Evolutionary conservation across 106 monocot genomes (phyloP).

Genomic region (Dioscorea alata): DNA sequence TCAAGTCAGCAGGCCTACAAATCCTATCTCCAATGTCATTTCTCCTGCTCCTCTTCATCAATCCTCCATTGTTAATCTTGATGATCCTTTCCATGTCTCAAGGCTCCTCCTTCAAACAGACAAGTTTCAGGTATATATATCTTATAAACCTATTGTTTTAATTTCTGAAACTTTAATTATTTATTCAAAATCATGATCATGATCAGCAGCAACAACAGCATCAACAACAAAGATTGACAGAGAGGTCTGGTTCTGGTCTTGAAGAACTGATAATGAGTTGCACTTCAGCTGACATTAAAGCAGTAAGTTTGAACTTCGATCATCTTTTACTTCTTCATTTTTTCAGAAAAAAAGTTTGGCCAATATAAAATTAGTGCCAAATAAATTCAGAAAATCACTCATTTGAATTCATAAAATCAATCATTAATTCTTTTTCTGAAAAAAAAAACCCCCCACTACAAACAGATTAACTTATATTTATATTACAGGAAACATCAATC

Average conservation of each 20-base stretch:
- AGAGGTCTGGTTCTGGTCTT: background rate
- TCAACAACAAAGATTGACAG: background rate
- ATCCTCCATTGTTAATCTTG: conserved; percentile 1
- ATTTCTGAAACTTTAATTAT: background rate
- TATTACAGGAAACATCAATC: conserved; percentile 64
- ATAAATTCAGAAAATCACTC: no score
- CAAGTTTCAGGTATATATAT: background rate
- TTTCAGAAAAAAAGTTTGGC: conserved; percentile 42
- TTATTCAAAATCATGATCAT: background rate
- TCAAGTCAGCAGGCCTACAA: conserved; percentile 44
- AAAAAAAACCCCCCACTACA: no score
- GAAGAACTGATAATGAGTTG: background rate
- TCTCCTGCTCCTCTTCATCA: conserved; percentile 17
- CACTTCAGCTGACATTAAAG: background rate
- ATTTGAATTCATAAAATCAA: no score
- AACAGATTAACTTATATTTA: no score
- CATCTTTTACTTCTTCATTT: background rate
- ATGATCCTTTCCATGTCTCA: background rate
- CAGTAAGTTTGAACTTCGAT: background rate
- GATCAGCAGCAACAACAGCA: conserved; percentile 6
- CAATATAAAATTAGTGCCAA: no score
- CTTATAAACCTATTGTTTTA: background rate
- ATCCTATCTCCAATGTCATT: conserved; percentile 51
- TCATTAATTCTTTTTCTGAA: no score
- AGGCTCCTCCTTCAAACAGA: conserved; percentile 40